A percentile compares a stretch with the other conserved stretches of the same genome.
phyloP scores from a whole-genome alignment of 228 moss, liverwort and hornwort species.

The Sphagnum fallax region DNA sequence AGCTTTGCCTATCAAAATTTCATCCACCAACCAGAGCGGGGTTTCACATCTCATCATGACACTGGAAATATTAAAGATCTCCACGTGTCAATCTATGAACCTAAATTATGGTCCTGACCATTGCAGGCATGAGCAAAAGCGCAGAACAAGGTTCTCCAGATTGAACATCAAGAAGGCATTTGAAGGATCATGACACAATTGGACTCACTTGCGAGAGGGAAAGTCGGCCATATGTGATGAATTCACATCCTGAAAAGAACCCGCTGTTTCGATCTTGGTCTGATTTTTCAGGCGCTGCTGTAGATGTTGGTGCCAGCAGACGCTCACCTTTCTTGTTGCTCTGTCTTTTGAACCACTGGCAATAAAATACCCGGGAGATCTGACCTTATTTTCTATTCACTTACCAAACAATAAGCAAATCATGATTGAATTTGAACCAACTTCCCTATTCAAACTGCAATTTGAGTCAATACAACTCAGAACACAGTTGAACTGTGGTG shows the following conservation, averaged over 20 bases:
- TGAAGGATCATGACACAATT: background rate
- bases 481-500: background rate
- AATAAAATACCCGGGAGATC: background rate
- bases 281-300: constrained; percentile 21
- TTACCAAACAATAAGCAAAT: no score
- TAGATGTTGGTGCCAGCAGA: constrained; percentile 52
- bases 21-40: background rate
- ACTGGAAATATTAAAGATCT: background rate
- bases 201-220: constrained; percentile 62
- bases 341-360: constrained; percentile 79
- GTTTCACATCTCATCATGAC: background rate
- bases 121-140: background rate
- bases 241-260: constrained; percentile 35
- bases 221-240: constrained; percentile 56
- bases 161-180: background rate
- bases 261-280: background rate
- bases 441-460: no score
- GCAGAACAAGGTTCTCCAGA: background rate
- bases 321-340: constrained; percentile 70
- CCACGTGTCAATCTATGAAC: background rate
- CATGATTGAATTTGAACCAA: no score
- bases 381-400: no score
- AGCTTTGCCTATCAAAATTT: constrained; percentile 45
- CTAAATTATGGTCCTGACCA: background rate
- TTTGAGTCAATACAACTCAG: no score